These are phyloP conservation scores for Fusarium brevicatenulatum DNA, from an alignment of 2,329 filamentous ascomycete genomes.

Conservation along the genomic window DNA sequence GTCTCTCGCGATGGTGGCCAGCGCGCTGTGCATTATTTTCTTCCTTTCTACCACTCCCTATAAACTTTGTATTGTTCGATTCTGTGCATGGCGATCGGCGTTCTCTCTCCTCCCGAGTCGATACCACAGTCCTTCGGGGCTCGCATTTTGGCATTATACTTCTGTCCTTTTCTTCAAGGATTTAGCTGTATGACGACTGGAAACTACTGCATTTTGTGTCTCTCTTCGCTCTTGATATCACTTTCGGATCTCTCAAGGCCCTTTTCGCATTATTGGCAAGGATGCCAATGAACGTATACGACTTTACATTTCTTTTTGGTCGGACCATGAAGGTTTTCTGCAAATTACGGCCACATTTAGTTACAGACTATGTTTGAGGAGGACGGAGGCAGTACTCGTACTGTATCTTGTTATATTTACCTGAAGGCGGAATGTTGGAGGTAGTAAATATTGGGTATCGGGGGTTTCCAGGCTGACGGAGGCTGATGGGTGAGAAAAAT, in stretches of 20 bases:
- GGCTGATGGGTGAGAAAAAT: slow-evolving; percentile 28
- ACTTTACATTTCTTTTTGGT: slow-evolving; percentile 34
- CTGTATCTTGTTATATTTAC: slow-evolving; percentile 16
- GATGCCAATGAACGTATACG: slow-evolving; percentile 7
- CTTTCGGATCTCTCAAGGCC: neutral
- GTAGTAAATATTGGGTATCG: slow-evolving; percentile 1
- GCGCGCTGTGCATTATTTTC: slow-evolving; percentile 13
- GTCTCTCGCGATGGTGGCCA: slow-evolving; percentile 11
- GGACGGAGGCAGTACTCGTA: slow-evolving; percentile 19
- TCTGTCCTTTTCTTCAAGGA: neutral
- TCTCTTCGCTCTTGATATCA: slow-evolving; percentile 20
- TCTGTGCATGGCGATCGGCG: slow-evolving; percentile 56
- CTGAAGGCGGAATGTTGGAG: neutral
- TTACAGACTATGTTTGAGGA: slow-evolving; percentile 41
- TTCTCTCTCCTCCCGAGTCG: slow-evolving; percentile 40
- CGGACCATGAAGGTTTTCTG: slow-evolving; percentile 14
- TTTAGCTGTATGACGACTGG: neutral
- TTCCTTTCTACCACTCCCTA: slow-evolving; percentile 33
- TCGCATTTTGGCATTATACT: slow-evolving; percentile 20
- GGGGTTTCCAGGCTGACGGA: slow-evolving; percentile 27
- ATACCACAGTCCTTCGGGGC: slow-evolving; percentile 30
- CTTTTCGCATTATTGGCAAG: slow-evolving; percentile 6
- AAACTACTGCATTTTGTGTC: neutral
- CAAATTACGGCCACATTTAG: slow-evolving; percentile 15
- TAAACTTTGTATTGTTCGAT: slow-evolving; percentile 35